Evolutionary conservation across 768 basidiomycete species (phyloP), one percentile per base, ranked within the genome.

Genomic region (Tricholoma sp.): DNA sequence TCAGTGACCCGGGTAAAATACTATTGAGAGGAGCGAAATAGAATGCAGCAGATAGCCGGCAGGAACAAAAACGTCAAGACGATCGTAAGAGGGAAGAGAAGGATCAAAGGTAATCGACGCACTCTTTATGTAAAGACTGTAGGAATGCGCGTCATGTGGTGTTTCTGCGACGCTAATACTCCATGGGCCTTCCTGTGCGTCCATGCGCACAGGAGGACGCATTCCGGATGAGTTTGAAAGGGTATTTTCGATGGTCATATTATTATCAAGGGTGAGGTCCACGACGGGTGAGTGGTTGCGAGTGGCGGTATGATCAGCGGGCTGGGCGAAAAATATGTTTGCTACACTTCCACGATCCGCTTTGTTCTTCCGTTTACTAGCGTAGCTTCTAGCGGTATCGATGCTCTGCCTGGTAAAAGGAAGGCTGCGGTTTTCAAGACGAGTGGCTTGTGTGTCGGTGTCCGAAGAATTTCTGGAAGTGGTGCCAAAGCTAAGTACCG

Each of bases 41-140:
- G 5, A 4, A 32, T 4, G 18, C 3, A 44, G 18, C 3, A 44
- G 10, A 7, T 12, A 9, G n/a, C 11, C 17, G 5, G 20, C n/a
- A 44, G n/a, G 37, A 10, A 53, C 18, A 48, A 52, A 59, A 52
- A 44, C 39, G 56, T 53, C 34, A 20, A 49, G 47, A 28, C 6
- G 17, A 48, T 55, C 44, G 45, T n/a, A 54, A 51, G 28, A 49
- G 53, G 37, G 17, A 55, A 60, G 54, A 63, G 41, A 12, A 4
- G 28, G 4, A 49, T 65, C 57, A 55, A 57, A 66, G 61, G 65
- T 64, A 60, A 33, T 54, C 50, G 50, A 82, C 89, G 78, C 72
- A 93, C 91, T 94, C 81, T 92, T 94, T 73, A 94, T 84, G 77
- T 94, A 94, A 66, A 94, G 80, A 67, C 82, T 86, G 75, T 87